Percentiles rank a stretch among this genome's conserved stretches.
Conservation (phyloP, 208 protist genomes). For the Trypanosoma lewisi region DNA sequence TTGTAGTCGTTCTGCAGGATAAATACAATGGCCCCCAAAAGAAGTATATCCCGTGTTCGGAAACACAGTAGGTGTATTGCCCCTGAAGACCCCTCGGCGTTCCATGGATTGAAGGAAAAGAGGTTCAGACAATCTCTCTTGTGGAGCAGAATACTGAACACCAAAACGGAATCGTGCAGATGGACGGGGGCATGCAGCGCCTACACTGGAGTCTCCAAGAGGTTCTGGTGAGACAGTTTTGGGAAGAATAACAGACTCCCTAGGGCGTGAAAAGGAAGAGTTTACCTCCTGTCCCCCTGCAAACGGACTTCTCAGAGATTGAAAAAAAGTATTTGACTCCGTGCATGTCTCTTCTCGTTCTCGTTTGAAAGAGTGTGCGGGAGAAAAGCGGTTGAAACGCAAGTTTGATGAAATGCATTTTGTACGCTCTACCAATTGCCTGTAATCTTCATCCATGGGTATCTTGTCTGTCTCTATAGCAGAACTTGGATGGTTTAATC, state of each 20-base stretch:
- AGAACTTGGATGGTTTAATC: not conserved
- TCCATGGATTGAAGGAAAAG: not conserved
- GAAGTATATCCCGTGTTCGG: not conserved
- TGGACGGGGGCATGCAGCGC: not conserved
- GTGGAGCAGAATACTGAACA: slow-evolving; percentile 7
- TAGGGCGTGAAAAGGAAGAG: not conserved
- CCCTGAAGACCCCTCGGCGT: not conserved
- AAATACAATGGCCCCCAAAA: not conserved
- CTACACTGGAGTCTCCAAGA: not conserved
- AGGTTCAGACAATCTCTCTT: not conserved
- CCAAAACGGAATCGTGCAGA: slow-evolving; percentile 22
- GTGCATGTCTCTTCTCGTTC: not conserved
- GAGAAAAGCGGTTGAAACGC: not conserved
- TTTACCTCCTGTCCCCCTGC: not conserved
- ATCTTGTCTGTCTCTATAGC: not conserved
- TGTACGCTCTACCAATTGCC: slow-evolving; percentile 9
- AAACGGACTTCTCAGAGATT: not conserved
- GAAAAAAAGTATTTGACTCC: not conserved
- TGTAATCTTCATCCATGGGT: slow-evolving; percentile 14
- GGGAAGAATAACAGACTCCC: slow-evolving; percentile 5
- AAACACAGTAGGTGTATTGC: not conserved
- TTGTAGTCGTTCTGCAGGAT: too few species aligned
- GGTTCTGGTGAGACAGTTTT: slow-evolving; percentile 13
- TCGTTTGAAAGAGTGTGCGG: slow-evolving; percentile 4
- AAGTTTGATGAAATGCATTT: slow-evolving; percentile 1